Evolutionary conservation across 257 asterid genomes (phyloP), one percentile per base, ranked within the genome.

Genomic region (Gentiana macrophylla): DNA sequence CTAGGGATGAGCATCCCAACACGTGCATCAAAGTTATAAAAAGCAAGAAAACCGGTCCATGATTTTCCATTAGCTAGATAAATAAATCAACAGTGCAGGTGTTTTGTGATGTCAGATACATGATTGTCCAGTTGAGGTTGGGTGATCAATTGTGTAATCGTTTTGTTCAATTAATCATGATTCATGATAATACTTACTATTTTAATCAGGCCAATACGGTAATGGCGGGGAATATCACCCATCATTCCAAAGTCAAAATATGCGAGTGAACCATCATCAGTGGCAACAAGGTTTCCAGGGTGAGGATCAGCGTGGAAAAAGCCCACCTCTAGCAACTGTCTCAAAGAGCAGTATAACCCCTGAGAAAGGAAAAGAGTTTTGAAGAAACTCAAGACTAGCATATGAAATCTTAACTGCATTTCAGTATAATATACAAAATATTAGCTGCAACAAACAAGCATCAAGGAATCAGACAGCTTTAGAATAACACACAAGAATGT

Each of bases 281-380:
- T 83, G 49, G 96, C 96, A 49, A 87, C 96, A 57, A 91, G 95
- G 71, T 91, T 91, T 67, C 98, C 98, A 58, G 97, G 98, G 65
- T 91, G 98, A 67, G 98, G 98, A 72, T 91, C 98, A 45, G 98
- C 98, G 61, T 91, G 98, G 72, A 91, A 91, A 79, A 84, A 91
- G 3, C 98, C 98, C 66, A 87, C 95, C 87, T 91, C 96, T 66
- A 91, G 80, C 75, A 91, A 71, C 77, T 91, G 98, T 80, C 89
- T 84, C 80, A 91, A 65, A 67, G 98, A 91, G 78, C 96, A 87
- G 70, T 83, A 79, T 65, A 91, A 64, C 33, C 98, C 98, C 98
- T 91, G 65, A 48, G 61, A 59, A 72, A 49, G 52, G 57, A 36
- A 51, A 65, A 5, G 49, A 11, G 3, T 41, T 7, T 41, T 5